Base-by-base conservation (phyloP, 768 basidiomycete species). In the Neoboletus brunneissimus region DNA sequence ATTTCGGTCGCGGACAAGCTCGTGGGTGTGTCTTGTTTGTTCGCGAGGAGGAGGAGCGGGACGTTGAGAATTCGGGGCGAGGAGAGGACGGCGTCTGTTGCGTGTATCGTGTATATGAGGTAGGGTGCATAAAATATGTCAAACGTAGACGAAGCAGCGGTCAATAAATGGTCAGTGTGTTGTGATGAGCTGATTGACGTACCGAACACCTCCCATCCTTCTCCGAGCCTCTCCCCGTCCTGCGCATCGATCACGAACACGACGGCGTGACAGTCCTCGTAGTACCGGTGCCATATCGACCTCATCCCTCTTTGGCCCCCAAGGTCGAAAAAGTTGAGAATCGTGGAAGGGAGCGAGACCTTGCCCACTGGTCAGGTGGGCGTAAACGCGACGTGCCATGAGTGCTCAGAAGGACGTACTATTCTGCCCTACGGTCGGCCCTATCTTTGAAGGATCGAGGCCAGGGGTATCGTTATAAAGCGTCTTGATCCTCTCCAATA, bases 191-290 rank as follows among this genome's bases (percentile, higher is more conserved):
- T 5, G 9, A n/a, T 11, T 15, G 29, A 51, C 90, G 55, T 72
- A 97, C 96, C 94, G 64, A 99, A 98, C 9, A 94, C 95, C 60
- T 93, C 90, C 96, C 96, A 98, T 16, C 93, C 92, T 77, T 98
- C 97, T 47, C 86, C 83, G 27, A 98, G 77, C 38, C 96, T 77
- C 65, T 92, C 93, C 34, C 86, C 76, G 76, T 99, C 96, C 60
- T 89, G 84, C 10, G 94, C 93, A 70, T 99, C 97, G 51, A 99
- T 85, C 50, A 98, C 89, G 64, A 91, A 99, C 40, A 90, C 93
- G 44, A 98, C 92, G 9, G 95, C 96, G 71, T 99, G 96, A 61
- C 94, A 97, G 69, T 98, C 94, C 53, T 92, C 89, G 70, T 96
- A 98, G 73, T 99, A 99, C 54, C 83, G 79, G 56, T 88, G 85